Conservation (phyloP, 352 stramenopile genomes). For the Phytophthora aleatoria region DNA sequence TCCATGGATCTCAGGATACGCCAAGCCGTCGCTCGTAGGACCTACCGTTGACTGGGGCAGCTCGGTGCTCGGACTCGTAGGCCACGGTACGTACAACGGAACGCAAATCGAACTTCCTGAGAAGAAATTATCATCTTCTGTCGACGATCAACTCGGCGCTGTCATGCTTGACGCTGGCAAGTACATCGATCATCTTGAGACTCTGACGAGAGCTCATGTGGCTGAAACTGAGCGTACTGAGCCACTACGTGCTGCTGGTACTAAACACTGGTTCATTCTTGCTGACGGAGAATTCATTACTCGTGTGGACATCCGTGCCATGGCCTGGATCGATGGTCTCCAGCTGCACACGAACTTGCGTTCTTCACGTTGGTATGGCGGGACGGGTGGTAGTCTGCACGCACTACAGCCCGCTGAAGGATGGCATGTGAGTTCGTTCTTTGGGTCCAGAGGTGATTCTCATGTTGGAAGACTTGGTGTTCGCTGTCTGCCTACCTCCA, state of each 20-base stretch:
- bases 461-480: constrained; percentile 58
- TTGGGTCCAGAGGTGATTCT: constrained; percentile 50
- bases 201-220: constrained; percentile 47
- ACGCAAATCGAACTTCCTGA: constrained; percentile 43
- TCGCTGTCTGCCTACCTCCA: constrained; percentile 31
- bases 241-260: constrained; percentile 28
- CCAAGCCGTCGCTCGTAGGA: constrained; percentile 36
- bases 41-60: constrained; percentile 51
- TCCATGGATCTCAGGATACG: constrained; percentile 53
- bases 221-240: constrained; percentile 25
- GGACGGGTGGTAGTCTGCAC: constrained; percentile 53
- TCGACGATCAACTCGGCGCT: constrained; percentile 45
- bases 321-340: constrained; percentile 71
- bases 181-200: constrained; percentile 57
- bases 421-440: constrained; percentile 55
- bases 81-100: constrained; percentile 45
- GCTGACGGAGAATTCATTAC: constrained; percentile 50
- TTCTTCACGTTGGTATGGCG: constrained; percentile 64
- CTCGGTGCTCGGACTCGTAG: constrained; percentile 53
- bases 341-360: constrained; percentile 68
- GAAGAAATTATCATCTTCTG: constrained; percentile 9
- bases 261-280: constrained; percentile 55
- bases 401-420: constrained; percentile 45
- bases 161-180: constrained; percentile 42
- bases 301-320: constrained; percentile 54